phyloP scores from a whole-genome alignment of 495 filamentous ascomycete species.

The Haplographium delicatum region DNA sequence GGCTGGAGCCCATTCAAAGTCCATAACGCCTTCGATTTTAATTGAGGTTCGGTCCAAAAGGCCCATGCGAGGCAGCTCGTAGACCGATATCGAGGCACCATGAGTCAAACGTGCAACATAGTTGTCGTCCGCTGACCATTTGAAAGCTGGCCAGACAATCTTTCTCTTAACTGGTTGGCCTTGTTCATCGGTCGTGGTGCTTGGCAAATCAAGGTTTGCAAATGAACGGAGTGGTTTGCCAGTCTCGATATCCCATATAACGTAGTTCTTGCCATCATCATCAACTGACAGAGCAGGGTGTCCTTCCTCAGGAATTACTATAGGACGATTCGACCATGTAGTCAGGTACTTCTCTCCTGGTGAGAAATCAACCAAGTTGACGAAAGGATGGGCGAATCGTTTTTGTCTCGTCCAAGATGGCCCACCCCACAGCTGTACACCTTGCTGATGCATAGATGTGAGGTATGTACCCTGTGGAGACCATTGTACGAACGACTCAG shows the following conservation, averaged over 20 bases:
- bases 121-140: constrained; percentile 96
- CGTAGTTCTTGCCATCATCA: constrained; percentile 98
- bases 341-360: constrained; percentile 89
- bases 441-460: constrained; percentile 88
- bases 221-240: constrained; percentile 89
- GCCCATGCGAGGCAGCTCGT: constrained; percentile 89
- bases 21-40: constrained; percentile 92
- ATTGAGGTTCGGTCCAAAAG: constrained; percentile 82
- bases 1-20: constrained; percentile 95
- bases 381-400: constrained; percentile 89
- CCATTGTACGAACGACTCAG: constrained; percentile 96
- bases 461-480: constrained; percentile 91
- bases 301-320: constrained; percentile 80
- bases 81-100: constrained; percentile 84
- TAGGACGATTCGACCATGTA: constrained; percentile 91
- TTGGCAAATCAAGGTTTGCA: constrained; percentile 72
- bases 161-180: constrained; percentile 79
- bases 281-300: constrained; percentile 76
- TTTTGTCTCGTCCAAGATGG: constrained; percentile 81
- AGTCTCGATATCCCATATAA: constrained; percentile 95
- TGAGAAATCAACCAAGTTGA: constrained; percentile 94
- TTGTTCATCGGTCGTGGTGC: constrained; percentile 43
- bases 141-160: constrained; percentile 97
- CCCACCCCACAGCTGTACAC: constrained; percentile 96
- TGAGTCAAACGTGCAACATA: constrained; percentile 92